Evolutionary conservation across 495 filamentous ascomycete species (phyloP), one percentile per base, ranked within the genome.

Genomic region (Aspergillus affinis): DNA sequence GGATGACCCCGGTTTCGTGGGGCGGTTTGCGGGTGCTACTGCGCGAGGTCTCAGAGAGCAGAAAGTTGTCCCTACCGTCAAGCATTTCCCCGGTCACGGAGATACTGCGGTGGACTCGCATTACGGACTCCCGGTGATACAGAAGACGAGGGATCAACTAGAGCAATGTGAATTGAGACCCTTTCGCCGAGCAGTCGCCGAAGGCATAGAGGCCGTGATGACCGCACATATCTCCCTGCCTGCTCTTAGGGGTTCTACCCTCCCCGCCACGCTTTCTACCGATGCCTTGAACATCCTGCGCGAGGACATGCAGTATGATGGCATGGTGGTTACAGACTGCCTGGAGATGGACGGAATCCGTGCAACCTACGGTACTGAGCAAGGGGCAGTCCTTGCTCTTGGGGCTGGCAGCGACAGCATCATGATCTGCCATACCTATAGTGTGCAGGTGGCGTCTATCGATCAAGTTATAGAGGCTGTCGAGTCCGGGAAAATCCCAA

Each of bases 371-470:
- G 79, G 79, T 4, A 79, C 78, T 0, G 78, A 80, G 51, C 67
- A 75, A 57, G 78, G 77, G 48, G 71, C 79, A 2, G 72, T 80
- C 26, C 71, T 82, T 47, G 75, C 79, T 2, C 55, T 82, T 32
- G 71, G 71, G 44, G 79, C 79, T 27, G 79, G 79, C n/a, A 76
- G 73, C 51, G 79, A 82, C 46, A 79, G 78, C 36, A 68, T 79
- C 15, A 81, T 81, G 78, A 70, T 82, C 12, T 82, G 78, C 55
- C 79, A 82, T 61, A 82, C 79, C 8, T 79, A 75, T 55, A 63
- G 67, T 12, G 77, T 76, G 26, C 79, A 82, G 53, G 66, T 78
- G 12, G 72, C 61, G 5, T 76, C 79, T 3, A 78, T 82, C 26
- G 69, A 74, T 47, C 61, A 66, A 19, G 72, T 82, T 2, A 63